A percentile compares a stretch with the other conserved stretches of the same genome.
Conservation (phyloP, 2,329 filamentous ascomycete genomes). For the Hansfordia pulvinata region DNA sequence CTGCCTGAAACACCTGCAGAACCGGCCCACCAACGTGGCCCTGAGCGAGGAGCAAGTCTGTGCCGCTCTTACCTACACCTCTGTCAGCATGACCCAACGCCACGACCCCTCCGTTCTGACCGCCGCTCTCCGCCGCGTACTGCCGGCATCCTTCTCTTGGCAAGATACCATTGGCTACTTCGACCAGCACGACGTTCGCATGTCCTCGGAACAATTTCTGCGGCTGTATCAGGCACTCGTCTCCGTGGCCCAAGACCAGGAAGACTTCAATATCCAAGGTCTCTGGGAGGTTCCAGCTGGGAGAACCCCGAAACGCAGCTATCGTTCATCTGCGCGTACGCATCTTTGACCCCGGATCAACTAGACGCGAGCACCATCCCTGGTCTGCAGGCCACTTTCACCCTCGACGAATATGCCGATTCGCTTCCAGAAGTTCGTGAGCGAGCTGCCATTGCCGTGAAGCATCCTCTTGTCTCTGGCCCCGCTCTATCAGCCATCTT, state of each 20-base stretch:
- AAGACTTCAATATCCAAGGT: constrained; percentile 67
- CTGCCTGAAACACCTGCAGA: constrained; percentile 39
- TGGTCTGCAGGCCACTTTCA: constrained; percentile 65
- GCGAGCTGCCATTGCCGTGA: constrained; percentile 49
- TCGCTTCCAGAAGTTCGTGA: constrained; percentile 35
- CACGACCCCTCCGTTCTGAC: constrained; percentile 43
- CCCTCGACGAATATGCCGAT: constrained; percentile 39
- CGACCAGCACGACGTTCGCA: constrained; percentile 62
- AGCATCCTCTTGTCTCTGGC: constrained; percentile 78
- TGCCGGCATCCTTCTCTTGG: constrained; percentile 54
- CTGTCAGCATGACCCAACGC: constrained; percentile 40
- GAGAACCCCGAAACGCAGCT: constrained; percentile 75
- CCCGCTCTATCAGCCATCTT: constrained; percentile 65
- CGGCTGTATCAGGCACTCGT: constrained; percentile 68
- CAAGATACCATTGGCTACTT: constrained; percentile 64
- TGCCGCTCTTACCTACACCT: constrained; percentile 56
- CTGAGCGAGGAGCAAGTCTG: constrained; percentile 75
- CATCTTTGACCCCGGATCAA: constrained; percentile 60
- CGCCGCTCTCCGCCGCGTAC: constrained; percentile 45
- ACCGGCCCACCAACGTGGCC: constrained; percentile 37
- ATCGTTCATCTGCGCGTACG: constrained; percentile 83
- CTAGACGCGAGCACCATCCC: constrained; percentile 80
- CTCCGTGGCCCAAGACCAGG: constrained; percentile 45
- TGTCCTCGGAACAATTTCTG: constrained; percentile 71
- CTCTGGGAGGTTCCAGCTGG: constrained; percentile 78